phyloP scores from a whole-genome alignment of 1,284 basidiomycete genomes.

The Trichosporon coremiiforme region DNA sequence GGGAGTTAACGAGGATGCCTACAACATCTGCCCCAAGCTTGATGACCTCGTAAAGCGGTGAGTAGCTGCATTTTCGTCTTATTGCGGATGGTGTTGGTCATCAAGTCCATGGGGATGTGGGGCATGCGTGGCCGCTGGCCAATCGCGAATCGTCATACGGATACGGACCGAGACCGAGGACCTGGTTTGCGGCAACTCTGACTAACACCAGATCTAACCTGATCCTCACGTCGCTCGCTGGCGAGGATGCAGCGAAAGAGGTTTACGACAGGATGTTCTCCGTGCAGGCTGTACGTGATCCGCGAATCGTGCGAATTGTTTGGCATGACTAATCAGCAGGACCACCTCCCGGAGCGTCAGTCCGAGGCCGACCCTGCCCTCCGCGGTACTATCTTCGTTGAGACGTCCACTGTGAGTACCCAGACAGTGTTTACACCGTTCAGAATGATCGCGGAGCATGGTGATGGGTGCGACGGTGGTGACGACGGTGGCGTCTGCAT shows the following conservation, averaged over 20 bases:
- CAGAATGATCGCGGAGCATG: not conserved
- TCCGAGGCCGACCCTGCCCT: not conserved
- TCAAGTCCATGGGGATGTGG: not conserved
- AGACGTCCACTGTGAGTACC: conserved; percentile 70
- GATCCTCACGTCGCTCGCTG: conserved; percentile 73
- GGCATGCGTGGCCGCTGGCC: not conserved
- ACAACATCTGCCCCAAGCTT: conserved; percentile 45
- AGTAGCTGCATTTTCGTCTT: conserved; percentile 25
- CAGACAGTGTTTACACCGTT: too few relatives aligned
- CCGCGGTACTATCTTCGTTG: conserved; percentile 70
- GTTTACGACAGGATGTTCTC: conserved; percentile 68
- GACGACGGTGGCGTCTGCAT: conserved; percentile 12
- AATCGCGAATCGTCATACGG: not conserved
- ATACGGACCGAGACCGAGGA: not conserved
- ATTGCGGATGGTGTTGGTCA: not conserved
- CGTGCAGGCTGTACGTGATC: conserved; percentile 59
- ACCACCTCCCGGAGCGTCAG: not conserved
- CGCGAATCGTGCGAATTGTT: too few relatives aligned
- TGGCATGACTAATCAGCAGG: conserved; percentile 14
- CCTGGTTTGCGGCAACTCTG: not conserved
- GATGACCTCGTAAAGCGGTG: conserved; percentile 51
- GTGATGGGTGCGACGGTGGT: not conserved
- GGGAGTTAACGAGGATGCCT: conserved; percentile 39
- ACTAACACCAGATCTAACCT: conserved; percentile 66
- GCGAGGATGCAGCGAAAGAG: conserved; percentile 71